These are phyloP conservation scores for Kitagawia praeruptora DNA, from an alignment of 129 eudicot genomes.

Conservation along the genomic window DNA sequence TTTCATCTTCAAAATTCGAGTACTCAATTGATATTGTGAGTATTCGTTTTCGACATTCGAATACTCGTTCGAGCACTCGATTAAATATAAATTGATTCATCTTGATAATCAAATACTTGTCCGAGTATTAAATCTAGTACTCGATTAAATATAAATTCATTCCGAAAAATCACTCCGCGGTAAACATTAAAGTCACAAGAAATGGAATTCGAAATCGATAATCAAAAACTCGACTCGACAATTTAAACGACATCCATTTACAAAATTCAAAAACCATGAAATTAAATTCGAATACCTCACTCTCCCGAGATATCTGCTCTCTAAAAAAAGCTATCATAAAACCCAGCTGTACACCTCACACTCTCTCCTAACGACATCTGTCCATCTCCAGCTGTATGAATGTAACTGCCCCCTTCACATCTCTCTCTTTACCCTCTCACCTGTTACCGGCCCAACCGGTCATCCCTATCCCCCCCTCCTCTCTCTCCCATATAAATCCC, in stretches of 20 bases:
- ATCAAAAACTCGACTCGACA: too few species aligned
- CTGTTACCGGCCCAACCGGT: slow-evolving; percentile 32
- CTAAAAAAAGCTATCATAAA: slow-evolving; percentile 16
- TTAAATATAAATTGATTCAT: too few species aligned
- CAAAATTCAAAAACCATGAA: not conserved
- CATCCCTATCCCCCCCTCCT: slow-evolving; percentile 26
- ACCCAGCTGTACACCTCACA: slow-evolving; percentile 25
- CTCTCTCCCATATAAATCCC: slow-evolving; percentile 21
- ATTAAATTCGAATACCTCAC: not conserved
- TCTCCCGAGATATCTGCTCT: slow-evolving; percentile 20
- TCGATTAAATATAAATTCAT: too few species aligned
- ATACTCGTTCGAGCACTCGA: too few species aligned
- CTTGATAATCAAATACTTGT: too few species aligned
- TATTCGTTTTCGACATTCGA: too few species aligned
- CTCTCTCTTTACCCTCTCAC: slow-evolving; percentile 11
- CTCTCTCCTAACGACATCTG: slow-evolving; percentile 42
- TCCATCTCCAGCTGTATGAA: slow-evolving; percentile 56
- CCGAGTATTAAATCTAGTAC: too few species aligned
- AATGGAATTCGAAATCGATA: not conserved
- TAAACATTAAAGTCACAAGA: too few species aligned
- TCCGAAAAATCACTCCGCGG: too few species aligned
- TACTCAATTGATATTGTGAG: too few species aligned
- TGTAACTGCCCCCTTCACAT: slow-evolving; percentile 45
- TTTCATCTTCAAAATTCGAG: too few species aligned
- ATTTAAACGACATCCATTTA: too few species aligned